These are phyloP conservation scores for Chamaecrista fasciculata DNA, from an alignment of 306 rosid species.

Conservation along the genomic window DNA sequence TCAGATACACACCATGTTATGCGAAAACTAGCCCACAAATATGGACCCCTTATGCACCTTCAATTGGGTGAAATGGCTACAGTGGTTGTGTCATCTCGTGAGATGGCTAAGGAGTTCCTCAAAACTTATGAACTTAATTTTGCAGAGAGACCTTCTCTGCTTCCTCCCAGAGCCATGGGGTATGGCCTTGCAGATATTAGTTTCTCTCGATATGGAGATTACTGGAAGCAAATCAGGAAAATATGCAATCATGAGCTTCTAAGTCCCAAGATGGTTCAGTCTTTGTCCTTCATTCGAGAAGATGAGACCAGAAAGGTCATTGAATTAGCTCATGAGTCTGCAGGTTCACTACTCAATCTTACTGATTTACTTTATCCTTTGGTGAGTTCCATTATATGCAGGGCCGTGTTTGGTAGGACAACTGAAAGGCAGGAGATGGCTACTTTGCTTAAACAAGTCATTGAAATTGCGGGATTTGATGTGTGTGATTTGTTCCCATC, in stretches of 20 bases:
- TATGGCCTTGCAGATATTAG: conserved; percentile 9
- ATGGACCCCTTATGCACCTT: conserved; percentile 33
- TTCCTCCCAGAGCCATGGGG: too few species aligned
- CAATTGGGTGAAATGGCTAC: conserved; percentile 23
- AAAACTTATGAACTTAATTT: conserved; percentile 29
- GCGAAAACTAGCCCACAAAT: neutral
- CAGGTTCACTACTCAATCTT: conserved; percentile 26
- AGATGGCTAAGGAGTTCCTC: conserved; percentile 22
- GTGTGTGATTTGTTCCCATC: too few species aligned
- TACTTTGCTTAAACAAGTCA: neutral
- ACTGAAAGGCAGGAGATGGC: neutral
- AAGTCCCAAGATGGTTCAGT: conserved; percentile 26
- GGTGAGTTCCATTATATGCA: neutral
- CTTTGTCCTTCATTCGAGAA: conserved; percentile 27
- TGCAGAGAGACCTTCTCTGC: conserved; percentile 13
- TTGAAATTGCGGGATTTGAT: neutral
- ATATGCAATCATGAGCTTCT: conserved; percentile 27
- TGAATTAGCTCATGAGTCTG: neutral
- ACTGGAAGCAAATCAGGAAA: conserved; percentile 41
- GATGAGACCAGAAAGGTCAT: conserved; percentile 28
- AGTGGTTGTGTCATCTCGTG: too few species aligned
- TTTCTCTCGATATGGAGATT: conserved; percentile 27
- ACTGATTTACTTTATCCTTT: neutral
- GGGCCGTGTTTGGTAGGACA: too few species aligned
- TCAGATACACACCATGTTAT: conserved; percentile 26